Evolutionary conservation across 1,284 basidiomycete genomes (phyloP).

Genomic region (Xerocomus amazonicus): DNA sequence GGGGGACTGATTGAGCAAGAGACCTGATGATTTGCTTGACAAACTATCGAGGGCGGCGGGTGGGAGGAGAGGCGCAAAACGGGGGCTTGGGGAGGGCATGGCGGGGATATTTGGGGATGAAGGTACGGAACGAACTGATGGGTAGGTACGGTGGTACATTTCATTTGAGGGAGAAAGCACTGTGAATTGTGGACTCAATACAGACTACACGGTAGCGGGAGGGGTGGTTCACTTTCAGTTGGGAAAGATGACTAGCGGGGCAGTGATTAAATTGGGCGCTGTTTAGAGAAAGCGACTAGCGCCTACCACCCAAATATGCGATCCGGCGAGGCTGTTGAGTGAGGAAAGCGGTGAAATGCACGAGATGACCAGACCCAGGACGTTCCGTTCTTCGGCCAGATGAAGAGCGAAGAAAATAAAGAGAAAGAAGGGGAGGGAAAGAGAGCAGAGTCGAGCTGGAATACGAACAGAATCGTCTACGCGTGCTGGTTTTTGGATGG

Average conservation of each 20-base stretch:
- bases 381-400: background rate
- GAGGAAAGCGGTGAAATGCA: slow-evolving; percentile 2
- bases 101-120: slow-evolving; percentile 31
- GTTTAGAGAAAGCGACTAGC: background rate
- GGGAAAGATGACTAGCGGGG: background rate
- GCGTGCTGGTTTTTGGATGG: slow-evolving; percentile 16
- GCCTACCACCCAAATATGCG: slow-evolving; percentile 12
- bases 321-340: slow-evolving; percentile 9
- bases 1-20: slow-evolving; percentile 33
- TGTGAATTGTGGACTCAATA: slow-evolving; percentile 19
- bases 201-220: background rate
- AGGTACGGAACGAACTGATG: slow-evolving; percentile 38
- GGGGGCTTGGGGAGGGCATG: slow-evolving; percentile 29
- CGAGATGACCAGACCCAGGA: background rate
- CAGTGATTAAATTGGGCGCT: background rate
- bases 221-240: slow-evolving; percentile 22
- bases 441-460: background rate
- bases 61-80: slow-evolving; percentile 37
- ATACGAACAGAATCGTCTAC: background rate
- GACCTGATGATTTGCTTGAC: slow-evolving; percentile 32
- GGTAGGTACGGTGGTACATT: slow-evolving; percentile 43
- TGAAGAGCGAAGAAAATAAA: slow-evolving; percentile 2
- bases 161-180: slow-evolving; percentile 35
- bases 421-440: background rate
- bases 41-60: slow-evolving; percentile 30